Evolutionary conservation across 2,329 filamentous ascomycete genomes (phyloP), one percentile per base, ranked within the genome.

Genomic region (Knufia fluminis): DNA sequence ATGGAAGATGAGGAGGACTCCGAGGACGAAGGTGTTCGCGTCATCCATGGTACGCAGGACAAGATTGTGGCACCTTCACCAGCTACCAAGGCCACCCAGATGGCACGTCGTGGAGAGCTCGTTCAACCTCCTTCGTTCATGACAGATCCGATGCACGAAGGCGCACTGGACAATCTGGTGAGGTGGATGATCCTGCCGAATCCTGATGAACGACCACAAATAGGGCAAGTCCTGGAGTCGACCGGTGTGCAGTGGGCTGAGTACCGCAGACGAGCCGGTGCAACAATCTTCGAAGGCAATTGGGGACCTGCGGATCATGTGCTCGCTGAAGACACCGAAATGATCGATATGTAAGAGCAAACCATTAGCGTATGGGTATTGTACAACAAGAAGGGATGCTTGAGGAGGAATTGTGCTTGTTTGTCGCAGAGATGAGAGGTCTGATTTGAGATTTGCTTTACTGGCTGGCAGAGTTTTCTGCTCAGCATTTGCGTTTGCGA

Each of bases 221-320:
- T 88, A 20, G 76, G 84, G 46, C 78, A 94, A 55, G 70, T 98
- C 9, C 76, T 95, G 41, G 70, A 77, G 40, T 77, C 82, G 1
- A 80, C 82, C 43, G 87, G 88, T 20, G 76, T 95, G 46, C 77
- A 76, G 53, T 98, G 92, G 86, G 84, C 94, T 26, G 78, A 82
- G 48, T 71, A 74, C 45, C 82, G 89, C 54, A 82, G 89, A 49
- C 82, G 85, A 49, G 86, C 89, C 9, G 86, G 89, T 39, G 92
- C 92, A n/a, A 96, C 89, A 0, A 82, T 98, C 47, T 98, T 86
- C 60, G 92, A 98, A 69, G 92, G 92, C 54, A 92, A 87, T 64
- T 98, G 90, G 85, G 92, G 92, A 3, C 91, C 91, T 26, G 77
- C 77, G 20, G 82, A 82, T 55, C 77, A 82, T 54, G 71, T 81